phyloP scores from a whole-genome alignment of 257 asterid genomes.

The Gynochthodes officinalis region DNA sequence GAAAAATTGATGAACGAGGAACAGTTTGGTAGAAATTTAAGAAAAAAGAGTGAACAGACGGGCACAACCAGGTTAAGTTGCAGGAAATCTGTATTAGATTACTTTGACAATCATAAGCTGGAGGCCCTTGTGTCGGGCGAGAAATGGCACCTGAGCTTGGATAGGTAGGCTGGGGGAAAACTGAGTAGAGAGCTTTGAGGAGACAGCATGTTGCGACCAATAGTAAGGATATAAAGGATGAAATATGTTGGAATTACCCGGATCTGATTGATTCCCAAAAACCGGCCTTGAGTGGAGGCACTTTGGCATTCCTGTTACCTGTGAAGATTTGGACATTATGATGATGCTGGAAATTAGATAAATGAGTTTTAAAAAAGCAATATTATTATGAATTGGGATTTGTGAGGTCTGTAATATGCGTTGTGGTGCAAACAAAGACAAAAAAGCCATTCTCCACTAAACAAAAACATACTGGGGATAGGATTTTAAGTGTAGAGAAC shows the following conservation, averaged over 20 bases:
- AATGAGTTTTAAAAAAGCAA: not conserved
- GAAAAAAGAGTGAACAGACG: not conserved
- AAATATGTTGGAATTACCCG: conserved; percentile 47
- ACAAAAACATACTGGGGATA: too few species aligned
- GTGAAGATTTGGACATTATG: conserved; percentile 23
- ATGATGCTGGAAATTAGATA: not conserved
- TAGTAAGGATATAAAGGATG: not conserved
- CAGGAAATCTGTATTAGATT: not conserved
- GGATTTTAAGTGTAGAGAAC: too few species aligned
- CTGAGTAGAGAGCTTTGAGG: not conserved
- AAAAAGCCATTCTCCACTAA: not conserved
- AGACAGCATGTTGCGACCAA: not conserved
- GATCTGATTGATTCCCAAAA: conserved; percentile 97
- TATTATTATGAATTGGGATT: not conserved
- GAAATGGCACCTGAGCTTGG: not conserved
- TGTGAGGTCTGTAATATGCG: too few species aligned
- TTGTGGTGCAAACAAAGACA: too few species aligned
- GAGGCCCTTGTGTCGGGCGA: too few species aligned
- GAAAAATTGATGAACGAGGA: not conserved
- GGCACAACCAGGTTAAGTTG: not conserved
- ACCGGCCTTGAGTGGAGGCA: conserved; percentile 56
- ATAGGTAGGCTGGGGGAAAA: not conserved
- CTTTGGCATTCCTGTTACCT: conserved; percentile 57
- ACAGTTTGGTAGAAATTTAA: not conserved
- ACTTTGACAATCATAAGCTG: not conserved